These are phyloP conservation scores for Microsporum canis DNA, from an alignment of 2,329 filamentous ascomycete genomes.

Conservation along the genomic window DNA sequence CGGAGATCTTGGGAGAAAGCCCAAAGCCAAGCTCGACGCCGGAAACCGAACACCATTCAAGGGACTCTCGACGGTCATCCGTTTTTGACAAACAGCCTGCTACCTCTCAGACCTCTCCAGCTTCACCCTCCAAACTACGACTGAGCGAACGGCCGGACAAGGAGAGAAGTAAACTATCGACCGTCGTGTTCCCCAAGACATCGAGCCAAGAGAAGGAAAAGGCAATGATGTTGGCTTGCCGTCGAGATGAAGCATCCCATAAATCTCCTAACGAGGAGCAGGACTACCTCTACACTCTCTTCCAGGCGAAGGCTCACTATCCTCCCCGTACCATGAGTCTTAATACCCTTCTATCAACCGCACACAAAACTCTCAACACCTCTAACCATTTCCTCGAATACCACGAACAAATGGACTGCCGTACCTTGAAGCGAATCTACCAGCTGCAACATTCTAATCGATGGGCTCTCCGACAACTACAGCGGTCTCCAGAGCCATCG, in stretches of 20 bases:
- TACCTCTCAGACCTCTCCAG: conserved; percentile 26
- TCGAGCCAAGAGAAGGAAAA: conserved; percentile 39
- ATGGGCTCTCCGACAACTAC: conserved; percentile 84
- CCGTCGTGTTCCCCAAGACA: conserved; percentile 63
- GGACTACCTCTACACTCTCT: conserved; percentile 54
- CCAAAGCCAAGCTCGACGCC: conserved; percentile 30
- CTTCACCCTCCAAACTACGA: conserved; percentile 7
- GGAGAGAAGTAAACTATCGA: conserved; percentile 53
- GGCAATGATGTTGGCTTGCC: conserved; percentile 36
- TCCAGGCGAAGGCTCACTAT: conserved; percentile 48
- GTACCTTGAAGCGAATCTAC: conserved; percentile 76
- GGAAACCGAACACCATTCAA: conserved; percentile 21
- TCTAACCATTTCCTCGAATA: conserved; percentile 72
- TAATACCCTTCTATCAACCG: conserved; percentile 65
- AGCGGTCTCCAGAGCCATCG: conserved; percentile 69
- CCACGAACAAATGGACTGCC: conserved; percentile 76
- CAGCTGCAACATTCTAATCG: conserved; percentile 81
- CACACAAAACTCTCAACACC: conserved; percentile 83
- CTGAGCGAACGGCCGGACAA: conserved; percentile 42
- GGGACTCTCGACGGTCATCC: conserved; percentile 16
- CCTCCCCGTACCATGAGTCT: conserved; percentile 44
- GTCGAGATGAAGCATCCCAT: conserved; percentile 22
- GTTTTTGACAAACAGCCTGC: conserved; percentile 11
- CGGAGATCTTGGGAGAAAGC: conserved; percentile 56
- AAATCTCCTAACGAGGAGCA: conserved; percentile 32